Conservation (phyloP, 2,329 filamentous ascomycete genomes). For the Hypoxylon sp. region DNA sequence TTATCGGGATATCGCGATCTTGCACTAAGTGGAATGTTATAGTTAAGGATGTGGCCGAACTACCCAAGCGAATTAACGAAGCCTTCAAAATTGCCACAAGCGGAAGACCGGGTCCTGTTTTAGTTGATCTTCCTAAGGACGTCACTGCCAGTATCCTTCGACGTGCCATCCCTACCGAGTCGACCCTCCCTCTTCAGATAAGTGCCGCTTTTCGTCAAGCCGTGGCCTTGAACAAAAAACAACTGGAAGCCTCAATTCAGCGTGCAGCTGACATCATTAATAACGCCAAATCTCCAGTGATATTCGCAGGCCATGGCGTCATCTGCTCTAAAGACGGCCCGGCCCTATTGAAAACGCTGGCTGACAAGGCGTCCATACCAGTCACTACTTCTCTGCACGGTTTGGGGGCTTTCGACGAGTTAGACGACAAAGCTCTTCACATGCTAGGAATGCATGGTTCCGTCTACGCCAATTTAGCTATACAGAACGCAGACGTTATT, state of each 20-base stretch:
- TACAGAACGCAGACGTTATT: constrained; percentile 96
- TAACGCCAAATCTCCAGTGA: constrained; percentile 90
- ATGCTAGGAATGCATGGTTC: constrained; percentile 99
- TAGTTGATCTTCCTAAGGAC: constrained; percentile 97
- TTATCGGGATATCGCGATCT: constrained; percentile 91
- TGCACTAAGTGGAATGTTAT: constrained; percentile 99
- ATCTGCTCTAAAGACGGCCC: constrained; percentile 85
- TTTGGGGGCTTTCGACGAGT: constrained; percentile 91
- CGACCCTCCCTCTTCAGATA: constrained; percentile 82
- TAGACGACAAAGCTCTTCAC: constrained; percentile 93
- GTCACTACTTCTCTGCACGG: constrained; percentile 97
- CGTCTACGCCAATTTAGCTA: constrained; percentile 97
- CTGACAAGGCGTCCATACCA: constrained; percentile 91
- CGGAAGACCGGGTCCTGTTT: constrained; percentile 91
- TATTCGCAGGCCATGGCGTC: constrained; percentile 94
- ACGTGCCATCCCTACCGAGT: constrained; percentile 83
- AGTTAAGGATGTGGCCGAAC: constrained; percentile 94
- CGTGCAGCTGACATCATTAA: constrained; percentile 89
- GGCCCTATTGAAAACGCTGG: constrained; percentile 82
- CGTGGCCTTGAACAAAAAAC: constrained; percentile 77
- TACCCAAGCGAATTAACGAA: constrained; percentile 95
- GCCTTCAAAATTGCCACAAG: constrained; percentile 98
- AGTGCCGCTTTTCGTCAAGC: constrained; percentile 89
- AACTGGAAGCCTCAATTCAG: constrained; percentile 80
- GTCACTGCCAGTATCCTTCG: constrained; percentile 88